These are phyloP conservation scores for Colletotrichum cereale DNA, from an alignment of 2,329 filamentous ascomycete genomes.

Conservation along the genomic window DNA sequence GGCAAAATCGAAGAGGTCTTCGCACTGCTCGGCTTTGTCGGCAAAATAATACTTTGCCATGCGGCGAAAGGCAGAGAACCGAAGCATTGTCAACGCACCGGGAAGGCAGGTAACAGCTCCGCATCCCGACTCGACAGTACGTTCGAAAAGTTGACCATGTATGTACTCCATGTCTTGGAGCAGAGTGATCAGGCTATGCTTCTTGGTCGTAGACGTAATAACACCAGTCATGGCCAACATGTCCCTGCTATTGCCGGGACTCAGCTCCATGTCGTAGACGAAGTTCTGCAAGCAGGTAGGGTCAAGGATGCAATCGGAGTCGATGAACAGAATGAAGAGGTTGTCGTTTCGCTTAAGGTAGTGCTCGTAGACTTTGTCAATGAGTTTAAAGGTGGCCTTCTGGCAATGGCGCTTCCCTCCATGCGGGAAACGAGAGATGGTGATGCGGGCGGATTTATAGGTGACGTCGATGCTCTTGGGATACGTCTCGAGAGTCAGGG, in stretches of 20 bases:
- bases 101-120: constrained; percentile 95
- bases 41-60: constrained; percentile 99
- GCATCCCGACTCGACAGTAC: constrained; percentile 94
- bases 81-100: constrained; percentile 93
- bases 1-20: constrained; percentile 95
- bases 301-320: constrained; percentile 96
- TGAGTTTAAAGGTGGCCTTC: constrained; percentile 91
- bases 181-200: constrained; percentile 89
- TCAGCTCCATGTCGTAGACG: constrained; percentile 98
- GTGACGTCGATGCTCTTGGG: constrained; percentile 91
- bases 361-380: constrained; percentile 90
- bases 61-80: constrained; percentile 93
- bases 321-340: constrained; percentile 95
- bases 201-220: constrained; percentile 93
- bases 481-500: constrained; percentile 80
- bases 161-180: constrained; percentile 99
- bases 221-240: constrained; percentile 99
- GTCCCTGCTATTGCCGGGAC: constrained; percentile 89
- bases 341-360: constrained; percentile 92
- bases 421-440: constrained; percentile 91
- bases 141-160: constrained; percentile 95
- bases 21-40: constrained; percentile 94
- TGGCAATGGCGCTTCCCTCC: constrained; percentile 95
- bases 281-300: constrained; percentile 95
- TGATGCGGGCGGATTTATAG: constrained; percentile 86